Base-by-base conservation (phyloP, 768 basidiomycete genomes). In the Tricholoma furcatifolium region DNA sequence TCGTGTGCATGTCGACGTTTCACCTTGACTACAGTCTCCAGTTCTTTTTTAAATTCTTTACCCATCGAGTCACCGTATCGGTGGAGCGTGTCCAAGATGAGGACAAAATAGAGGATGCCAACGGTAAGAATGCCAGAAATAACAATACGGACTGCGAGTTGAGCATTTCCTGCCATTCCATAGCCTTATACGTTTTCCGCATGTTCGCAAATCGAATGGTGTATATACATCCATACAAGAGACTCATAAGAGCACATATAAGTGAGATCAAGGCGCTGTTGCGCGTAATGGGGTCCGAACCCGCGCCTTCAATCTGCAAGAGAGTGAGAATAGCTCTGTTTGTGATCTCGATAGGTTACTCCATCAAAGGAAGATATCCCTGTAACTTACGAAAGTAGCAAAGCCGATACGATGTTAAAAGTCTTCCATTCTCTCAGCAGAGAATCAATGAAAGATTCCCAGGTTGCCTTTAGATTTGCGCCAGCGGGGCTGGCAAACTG, bases 401-500 rank as follows among this genome's bases (percentile, higher is more conserved):
- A 65, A 6, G 84, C 88, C 10, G 86, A 88, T n/a, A 91, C 80
- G 17, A 90, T 73, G 57, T 90, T 90, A 31, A 77, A 53, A 1
- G 86, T 88, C 70, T 88, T 88, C 85, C n/a, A n/a, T n/a, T n/a
- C n/a, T n/a, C n/a, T n/a, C n/a, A n/a, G n/a, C n/a, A n/a, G n/a
- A n/a, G n/a, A 81, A 50, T 85, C 82, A 12, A 89, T 77, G 58
- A 90, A 88, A 0, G 62, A 65, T 66, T 89, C 87, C 88, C 88
- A 91, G 2, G 82, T 77, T 6, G 62, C 58, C 57, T 77, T 78
- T 30, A 51, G 48, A 15, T 52, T 55, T 11, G 51, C 41, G 40
- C 64, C 63, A 4, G 53, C 47, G 6, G 60, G 56, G 3, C 62
- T 60, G 0, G 61, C 42, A 12, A 51, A 43, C 8, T 53, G 12